phyloP scores from a whole-genome alignment of 2,329 filamentous ascomycete species.

The Colletotrichum tropicale region DNA sequence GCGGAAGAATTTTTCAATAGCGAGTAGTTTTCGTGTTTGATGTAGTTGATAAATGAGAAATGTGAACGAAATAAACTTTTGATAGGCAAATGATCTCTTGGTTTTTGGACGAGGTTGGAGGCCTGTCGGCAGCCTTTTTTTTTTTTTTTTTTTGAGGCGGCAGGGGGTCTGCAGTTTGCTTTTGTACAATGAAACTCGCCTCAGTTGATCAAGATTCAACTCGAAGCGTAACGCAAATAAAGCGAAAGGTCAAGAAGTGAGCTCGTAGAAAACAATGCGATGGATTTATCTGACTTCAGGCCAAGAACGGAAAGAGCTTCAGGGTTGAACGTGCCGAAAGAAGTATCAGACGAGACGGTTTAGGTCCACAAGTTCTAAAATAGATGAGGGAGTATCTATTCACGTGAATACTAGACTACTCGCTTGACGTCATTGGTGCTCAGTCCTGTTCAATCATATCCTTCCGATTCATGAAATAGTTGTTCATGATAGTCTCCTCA shows the following conservation, averaged over 20 bases:
- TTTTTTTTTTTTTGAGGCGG: no score
- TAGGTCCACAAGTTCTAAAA: background rate
- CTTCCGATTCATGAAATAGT: background rate
- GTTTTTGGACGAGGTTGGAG: background rate
- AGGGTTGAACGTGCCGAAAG: background rate
- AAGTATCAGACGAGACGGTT: background rate
- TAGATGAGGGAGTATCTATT: background rate
- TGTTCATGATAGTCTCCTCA: background rate
- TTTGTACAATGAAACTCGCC: fast-evolving
- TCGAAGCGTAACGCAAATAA: background rate
- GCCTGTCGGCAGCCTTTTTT: no score
- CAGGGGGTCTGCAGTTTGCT: no score
- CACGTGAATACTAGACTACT: background rate
- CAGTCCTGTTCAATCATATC: background rate
- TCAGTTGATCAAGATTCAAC: background rate
- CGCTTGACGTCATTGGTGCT: background rate
- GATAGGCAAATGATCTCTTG: background rate
- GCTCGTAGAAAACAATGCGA: background rate
- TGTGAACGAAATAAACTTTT: background rate
- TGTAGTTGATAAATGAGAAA: background rate
- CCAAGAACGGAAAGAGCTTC: background rate
- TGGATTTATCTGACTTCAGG: fast-evolving
- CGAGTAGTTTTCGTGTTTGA: background rate
- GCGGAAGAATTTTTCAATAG: background rate
- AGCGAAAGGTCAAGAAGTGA: background rate